Conservation (phyloP, 2,329 filamentous ascomycete species). For the Cylindrodendrum hubeiense region DNA sequence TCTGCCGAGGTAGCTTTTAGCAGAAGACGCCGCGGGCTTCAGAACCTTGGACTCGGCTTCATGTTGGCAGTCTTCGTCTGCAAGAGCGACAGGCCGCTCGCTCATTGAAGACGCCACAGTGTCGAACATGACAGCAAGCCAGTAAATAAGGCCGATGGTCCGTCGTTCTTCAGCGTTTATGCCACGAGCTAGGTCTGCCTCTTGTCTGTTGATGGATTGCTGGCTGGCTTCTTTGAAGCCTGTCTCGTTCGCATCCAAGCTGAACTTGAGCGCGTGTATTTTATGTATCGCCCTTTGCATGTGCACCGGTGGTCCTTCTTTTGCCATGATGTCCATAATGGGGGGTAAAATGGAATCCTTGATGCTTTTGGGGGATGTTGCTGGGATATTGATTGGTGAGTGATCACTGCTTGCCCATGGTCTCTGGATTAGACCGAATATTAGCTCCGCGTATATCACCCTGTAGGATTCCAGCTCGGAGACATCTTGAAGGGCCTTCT, state of each 20-base stretch:
- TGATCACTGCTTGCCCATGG: slow-evolving; percentile 29
- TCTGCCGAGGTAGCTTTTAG: not conserved
- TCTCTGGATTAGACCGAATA: slow-evolving; percentile 53
- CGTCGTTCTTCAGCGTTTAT: slow-evolving; percentile 43
- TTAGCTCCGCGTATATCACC: slow-evolving; percentile 53
- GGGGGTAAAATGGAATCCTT: slow-evolving; percentile 17
- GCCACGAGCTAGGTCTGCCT: not conserved
- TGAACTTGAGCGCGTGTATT: slow-evolving; percentile 40
- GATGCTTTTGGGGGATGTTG: not conserved
- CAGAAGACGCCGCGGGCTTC: not conserved
- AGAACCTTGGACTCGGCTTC: slow-evolving; percentile 30
- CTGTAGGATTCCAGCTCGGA: slow-evolving; percentile 52
- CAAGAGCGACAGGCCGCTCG: slow-evolving; percentile 46
- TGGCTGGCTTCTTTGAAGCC: slow-evolving; percentile 21
- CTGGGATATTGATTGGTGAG: not conserved
- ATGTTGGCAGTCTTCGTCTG: slow-evolving; percentile 54
- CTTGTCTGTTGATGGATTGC: not conserved
- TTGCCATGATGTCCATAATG: slow-evolving; percentile 34
- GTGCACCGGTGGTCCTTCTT: slow-evolving; percentile 37
- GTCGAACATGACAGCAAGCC: slow-evolving; percentile 71
- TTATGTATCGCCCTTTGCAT: slow-evolving; percentile 41
- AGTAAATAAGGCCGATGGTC: slow-evolving; percentile 67
- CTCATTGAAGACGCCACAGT: slow-evolving; percentile 67
- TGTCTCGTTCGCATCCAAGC: slow-evolving; percentile 34
- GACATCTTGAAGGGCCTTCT: slow-evolving; percentile 48